Percentiles rank a stretch among this genome's conserved stretches.
phyloP scores from a whole-genome alignment of 1,139 yeast genomes.

The Nakaseomyces uthaithaninus region DNA sequence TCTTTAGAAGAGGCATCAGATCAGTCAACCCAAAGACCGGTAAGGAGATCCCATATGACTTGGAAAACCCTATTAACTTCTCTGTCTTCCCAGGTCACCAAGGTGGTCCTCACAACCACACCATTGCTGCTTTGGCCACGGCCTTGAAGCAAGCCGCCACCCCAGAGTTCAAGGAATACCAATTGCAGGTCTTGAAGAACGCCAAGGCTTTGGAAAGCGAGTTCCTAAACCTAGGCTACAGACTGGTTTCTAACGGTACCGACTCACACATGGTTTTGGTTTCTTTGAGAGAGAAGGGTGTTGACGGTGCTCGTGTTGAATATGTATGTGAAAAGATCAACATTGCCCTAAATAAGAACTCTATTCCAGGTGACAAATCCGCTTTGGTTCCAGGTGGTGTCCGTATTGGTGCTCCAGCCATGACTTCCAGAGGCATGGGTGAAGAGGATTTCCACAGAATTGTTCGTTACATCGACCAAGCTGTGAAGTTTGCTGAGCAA shows the following conservation, averaged over 20 bases:
- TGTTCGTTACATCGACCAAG: conserved; percentile 74
- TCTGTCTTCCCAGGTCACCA: conserved; percentile 99
- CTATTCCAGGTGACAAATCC: conserved; percentile 96
- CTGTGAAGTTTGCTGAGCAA: conserved; percentile 69
- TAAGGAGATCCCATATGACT: conserved; percentile 76
- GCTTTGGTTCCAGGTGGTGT: conserved; percentile 98
- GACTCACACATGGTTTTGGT: conserved; percentile 95
- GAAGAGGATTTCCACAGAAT: conserved; percentile 79
- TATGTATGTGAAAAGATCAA: conserved; percentile 89
- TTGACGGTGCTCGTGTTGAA: conserved; percentile 98
- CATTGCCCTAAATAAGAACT: conserved; percentile 93
- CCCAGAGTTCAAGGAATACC: conserved; percentile 88
- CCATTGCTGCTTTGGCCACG: conserved; percentile 93
- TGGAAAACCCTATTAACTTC: conserved; percentile 92
- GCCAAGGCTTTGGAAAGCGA: conserved; percentile 77
- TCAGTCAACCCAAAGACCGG: conserved; percentile 86
- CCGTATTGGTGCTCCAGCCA: conserved; percentile 97
- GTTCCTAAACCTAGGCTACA: conserved; percentile 64
- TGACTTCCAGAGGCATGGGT: conserved; percentile 94
- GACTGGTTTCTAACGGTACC: conserved; percentile 86
- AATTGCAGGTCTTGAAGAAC: conserved; percentile 77
- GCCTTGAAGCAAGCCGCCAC: conserved; percentile 92
- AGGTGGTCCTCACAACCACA: conserved; percentile 99
- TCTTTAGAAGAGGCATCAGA: conserved; percentile 95
- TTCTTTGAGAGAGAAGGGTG: conserved; percentile 77